phyloP scores from a whole-genome alignment of 1,284 basidiomycete genomes.

The Sphagnurus paluster region DNA sequence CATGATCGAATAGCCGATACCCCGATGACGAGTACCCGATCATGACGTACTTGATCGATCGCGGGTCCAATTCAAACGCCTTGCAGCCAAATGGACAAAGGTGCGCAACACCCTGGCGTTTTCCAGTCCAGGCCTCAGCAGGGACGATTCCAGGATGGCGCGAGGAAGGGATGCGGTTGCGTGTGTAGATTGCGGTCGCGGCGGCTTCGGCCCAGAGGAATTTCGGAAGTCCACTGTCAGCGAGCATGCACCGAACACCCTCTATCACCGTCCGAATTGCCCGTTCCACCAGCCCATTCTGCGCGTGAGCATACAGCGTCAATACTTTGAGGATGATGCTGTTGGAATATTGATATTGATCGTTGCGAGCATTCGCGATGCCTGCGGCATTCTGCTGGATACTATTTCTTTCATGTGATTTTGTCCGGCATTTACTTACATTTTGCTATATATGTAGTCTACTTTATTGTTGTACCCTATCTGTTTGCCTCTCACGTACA shows the following conservation, averaged over 20 bases:
- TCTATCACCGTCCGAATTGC: conserved; percentile 16
- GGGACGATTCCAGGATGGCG: conserved; percentile 20
- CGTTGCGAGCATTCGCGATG: too few relatives aligned
- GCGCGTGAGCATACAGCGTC: conserved; percentile 18
- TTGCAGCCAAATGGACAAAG: conserved; percentile 24
- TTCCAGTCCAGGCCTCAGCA: conserved; percentile 15
- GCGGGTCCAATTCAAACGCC: conserved; percentile 25
- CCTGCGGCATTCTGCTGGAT: too few relatives aligned
- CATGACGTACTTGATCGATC: too few relatives aligned
- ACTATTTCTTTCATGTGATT: too few relatives aligned
- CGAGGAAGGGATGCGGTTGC: conserved; percentile 22
- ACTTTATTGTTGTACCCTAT: too few relatives aligned
- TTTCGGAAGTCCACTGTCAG: background rate
- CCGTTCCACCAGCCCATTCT: conserved; percentile 17
- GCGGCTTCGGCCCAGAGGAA: conserved; percentile 5
- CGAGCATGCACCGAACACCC: conserved; percentile 16
- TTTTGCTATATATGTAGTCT: too few relatives aligned
- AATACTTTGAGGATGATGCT: conserved; percentile 9
- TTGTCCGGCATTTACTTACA: too few relatives aligned
- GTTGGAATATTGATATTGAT: background rate
- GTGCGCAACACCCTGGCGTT: conserved; percentile 25
- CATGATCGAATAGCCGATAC: conserved; percentile 23
- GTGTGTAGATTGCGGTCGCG: conserved; percentile 7
- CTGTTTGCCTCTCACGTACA: too few relatives aligned
- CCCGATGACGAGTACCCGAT: conserved; percentile 17